phyloP scores from a whole-genome alignment of 2,329 filamentous ascomycete species.

The Fusarium denticulatum region DNA sequence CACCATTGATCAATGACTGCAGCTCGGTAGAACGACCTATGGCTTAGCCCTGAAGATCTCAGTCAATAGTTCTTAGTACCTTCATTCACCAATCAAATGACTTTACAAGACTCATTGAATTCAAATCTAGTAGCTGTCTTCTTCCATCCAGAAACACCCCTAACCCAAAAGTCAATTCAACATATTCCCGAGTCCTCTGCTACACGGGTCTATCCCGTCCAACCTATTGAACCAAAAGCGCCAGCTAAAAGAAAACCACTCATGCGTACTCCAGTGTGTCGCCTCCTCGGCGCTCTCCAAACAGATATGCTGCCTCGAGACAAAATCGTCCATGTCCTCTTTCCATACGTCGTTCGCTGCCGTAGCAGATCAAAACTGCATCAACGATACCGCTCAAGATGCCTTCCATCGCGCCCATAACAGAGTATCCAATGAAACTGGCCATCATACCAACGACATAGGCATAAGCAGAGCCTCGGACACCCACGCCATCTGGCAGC shows the following conservation, averaged over 20 bases:
- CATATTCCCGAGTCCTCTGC: conserved; percentile 1
- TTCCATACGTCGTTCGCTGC: conserved; percentile 80
- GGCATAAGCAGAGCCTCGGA: conserved; percentile 87
- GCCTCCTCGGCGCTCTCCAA: conserved; percentile 69
- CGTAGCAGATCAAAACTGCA: conserved; percentile 92
- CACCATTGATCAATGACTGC: neutral
- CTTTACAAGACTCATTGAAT: neutral
- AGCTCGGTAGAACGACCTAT: no score
- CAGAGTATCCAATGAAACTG: conserved; percentile 93
- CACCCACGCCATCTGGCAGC: conserved; percentile 61
- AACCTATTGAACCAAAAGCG: conserved; percentile 15
- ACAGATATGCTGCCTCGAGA: conserved; percentile 88
- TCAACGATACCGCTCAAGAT: conserved; percentile 88
- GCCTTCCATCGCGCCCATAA: conserved; percentile 90
- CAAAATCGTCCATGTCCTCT: conserved; percentile 81
- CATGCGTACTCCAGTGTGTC: conserved; percentile 45
- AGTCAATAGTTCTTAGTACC: neutral
- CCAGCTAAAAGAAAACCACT: conserved; percentile 24
- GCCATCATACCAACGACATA: conserved; percentile 94
- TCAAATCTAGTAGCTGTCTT: conserved; percentile 6
- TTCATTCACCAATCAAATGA: neutral
- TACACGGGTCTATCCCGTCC: conserved; percentile 31
- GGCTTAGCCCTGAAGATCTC: neutral
- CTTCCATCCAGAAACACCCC: neutral
- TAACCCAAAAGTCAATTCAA: neutral